Percentiles rank a stretch among this genome's conserved stretches.
phyloP scores from a whole-genome alignment of 352 stramenopile species.

The Phytophthora quininea region DNA sequence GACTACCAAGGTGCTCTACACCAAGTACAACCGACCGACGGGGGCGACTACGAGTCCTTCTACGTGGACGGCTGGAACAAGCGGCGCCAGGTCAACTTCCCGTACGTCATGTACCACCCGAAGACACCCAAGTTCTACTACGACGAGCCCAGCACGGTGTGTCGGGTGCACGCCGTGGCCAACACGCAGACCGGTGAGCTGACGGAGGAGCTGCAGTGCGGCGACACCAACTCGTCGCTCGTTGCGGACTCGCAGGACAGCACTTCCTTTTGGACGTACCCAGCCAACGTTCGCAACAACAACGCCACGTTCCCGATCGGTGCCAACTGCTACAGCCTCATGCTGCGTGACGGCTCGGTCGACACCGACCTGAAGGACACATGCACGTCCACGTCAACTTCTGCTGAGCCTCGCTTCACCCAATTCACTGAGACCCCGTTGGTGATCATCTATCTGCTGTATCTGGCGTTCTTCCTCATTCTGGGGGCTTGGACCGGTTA shows the following conservation, averaged over 20 bases:
- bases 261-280: constrained; percentile 49
- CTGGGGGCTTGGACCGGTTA: constrained; percentile 27
- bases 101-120: constrained; percentile 39
- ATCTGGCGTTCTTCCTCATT: constrained; percentile 38
- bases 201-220: constrained; percentile 41
- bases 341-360: constrained; percentile 32
- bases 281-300: constrained; percentile 50
- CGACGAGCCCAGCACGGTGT: constrained; percentile 33
- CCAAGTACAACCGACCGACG: constrained; percentile 36
- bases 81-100: constrained; percentile 45
- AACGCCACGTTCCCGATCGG: constrained; percentile 56
- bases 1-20: constrained; percentile 35
- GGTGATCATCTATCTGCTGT: constrained; percentile 37
- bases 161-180: constrained; percentile 32
- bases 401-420: constrained; percentile 23
- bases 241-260: constrained; percentile 30
- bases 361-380: constrained; percentile 23
- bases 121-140: constrained; percentile 40
- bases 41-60: constrained; percentile 37
- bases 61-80: constrained; percentile 44
- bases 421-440: constrained; percentile 31
- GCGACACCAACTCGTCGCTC: constrained; percentile 36
- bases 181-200: constrained; percentile 26
- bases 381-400: constrained; percentile 22
- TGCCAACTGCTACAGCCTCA: constrained; percentile 43